A percentile compares a stretch with the other conserved stretches of the same genome.
phyloP scores from a whole-genome alignment of 768 basidiomycete genomes.

The Suillus plorans region DNA sequence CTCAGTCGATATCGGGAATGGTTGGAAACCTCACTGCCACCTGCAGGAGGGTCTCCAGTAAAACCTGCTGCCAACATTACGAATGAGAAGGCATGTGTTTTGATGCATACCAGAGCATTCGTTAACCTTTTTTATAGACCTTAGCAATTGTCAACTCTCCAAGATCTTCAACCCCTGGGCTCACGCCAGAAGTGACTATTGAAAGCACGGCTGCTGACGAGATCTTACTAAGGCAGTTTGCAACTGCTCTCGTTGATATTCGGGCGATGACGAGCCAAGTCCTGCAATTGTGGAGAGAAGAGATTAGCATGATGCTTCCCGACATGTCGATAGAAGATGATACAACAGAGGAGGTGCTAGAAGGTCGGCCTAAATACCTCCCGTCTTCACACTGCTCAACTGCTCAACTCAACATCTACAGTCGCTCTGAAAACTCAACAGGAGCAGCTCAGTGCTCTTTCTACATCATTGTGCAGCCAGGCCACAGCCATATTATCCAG shows the following conservation, averaged over 20 bases:
- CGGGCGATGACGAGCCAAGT: slow-evolving; percentile 53
- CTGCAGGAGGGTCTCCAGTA: slow-evolving; percentile 35
- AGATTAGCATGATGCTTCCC: slow-evolving; percentile 63
- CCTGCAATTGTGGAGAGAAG: slow-evolving; percentile 62
- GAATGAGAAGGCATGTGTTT: slow-evolving; percentile 31
- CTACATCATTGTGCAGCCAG: slow-evolving; percentile 60
- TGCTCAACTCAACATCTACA: slow-evolving; percentile 23
- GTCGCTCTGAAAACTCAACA: slow-evolving; percentile 60
- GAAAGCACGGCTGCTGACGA: slow-evolving; percentile 67
- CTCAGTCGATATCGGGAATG: slow-evolving; percentile 77
- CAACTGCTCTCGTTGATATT: slow-evolving; percentile 70
- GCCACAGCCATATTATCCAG: slow-evolving; percentile 70
- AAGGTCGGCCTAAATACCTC: slow-evolving; percentile 43
- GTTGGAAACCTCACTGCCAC: slow-evolving; percentile 59
- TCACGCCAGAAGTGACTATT: slow-evolving; percentile 45
- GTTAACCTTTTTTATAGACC: neutral
- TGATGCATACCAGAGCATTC: neutral
- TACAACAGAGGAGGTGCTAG: slow-evolving; percentile 35
- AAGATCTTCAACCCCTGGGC: slow-evolving; percentile 54
- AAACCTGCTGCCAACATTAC: slow-evolving; percentile 35
- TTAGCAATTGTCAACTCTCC: slow-evolving; percentile 12
- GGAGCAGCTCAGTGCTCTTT: slow-evolving; percentile 44
- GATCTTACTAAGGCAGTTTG: slow-evolving; percentile 58
- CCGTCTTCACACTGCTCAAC: slow-evolving; percentile 1
- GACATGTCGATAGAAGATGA: slow-evolving; percentile 35